Percentiles rank a stretch among this genome's conserved stretches.
These are phyloP conservation scores for Fibroporia radiculosa DNA, from an alignment of 768 basidiomycete species.

Conservation along the genomic window DNA sequence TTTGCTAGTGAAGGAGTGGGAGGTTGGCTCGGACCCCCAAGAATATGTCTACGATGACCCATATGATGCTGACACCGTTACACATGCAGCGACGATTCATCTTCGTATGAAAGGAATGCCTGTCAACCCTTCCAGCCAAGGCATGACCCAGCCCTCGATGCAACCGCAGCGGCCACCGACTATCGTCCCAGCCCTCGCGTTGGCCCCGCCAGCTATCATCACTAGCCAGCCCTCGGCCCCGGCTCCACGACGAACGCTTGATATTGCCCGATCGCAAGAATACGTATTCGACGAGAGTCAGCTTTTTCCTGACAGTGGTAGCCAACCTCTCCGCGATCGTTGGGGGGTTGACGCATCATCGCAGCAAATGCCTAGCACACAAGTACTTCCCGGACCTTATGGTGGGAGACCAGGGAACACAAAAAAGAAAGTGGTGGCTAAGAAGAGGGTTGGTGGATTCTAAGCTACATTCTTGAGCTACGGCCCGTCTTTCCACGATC, in stretches of 20 bases:
- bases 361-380: slow-evolving; percentile 55
- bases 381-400: slow-evolving; percentile 61
- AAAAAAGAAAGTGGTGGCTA: slow-evolving; percentile 52
- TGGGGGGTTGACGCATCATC: slow-evolving; percentile 13
- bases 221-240: slow-evolving; percentile 7
- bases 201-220: slow-evolving; percentile 14
- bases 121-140: background rate
- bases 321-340: slow-evolving; percentile 14
- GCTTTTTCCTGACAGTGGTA: slow-evolving; percentile 3
- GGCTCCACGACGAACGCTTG: slow-evolving; percentile 7
- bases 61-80: slow-evolving; percentile 27
- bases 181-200: slow-evolving; percentile 22
- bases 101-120: slow-evolving; percentile 1
- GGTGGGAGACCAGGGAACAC: slow-evolving; percentile 46
- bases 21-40: slow-evolving; percentile 42
- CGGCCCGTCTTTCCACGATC: too few relatives aligned
- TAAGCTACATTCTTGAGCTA: too few relatives aligned
- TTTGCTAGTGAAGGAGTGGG: slow-evolving; percentile 64
- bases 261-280: slow-evolving; percentile 14
- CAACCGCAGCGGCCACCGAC: slow-evolving; percentile 30
- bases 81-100: background rate
- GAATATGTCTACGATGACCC: slow-evolving; percentile 48
- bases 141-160: background rate
- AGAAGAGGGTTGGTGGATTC: slow-evolving; percentile 74
- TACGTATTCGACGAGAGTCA: slow-evolving; percentile 1